These are phyloP conservation scores for Cladophialophora chaetospira DNA, from an alignment of 2,329 filamentous ascomycete genomes.

Conservation along the genomic window DNA sequence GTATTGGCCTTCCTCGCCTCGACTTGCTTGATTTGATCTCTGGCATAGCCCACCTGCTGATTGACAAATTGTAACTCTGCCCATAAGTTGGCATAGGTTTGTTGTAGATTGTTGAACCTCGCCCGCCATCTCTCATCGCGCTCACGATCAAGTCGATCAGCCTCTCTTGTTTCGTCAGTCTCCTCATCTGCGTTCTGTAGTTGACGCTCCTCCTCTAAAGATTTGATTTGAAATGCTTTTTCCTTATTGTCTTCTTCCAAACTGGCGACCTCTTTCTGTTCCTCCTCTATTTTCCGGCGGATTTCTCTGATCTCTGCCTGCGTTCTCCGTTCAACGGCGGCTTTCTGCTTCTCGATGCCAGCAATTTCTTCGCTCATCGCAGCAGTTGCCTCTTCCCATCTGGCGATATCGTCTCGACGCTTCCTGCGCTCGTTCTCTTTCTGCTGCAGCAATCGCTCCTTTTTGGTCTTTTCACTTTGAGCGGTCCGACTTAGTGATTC, in stretches of 20 bases:
- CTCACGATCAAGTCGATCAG: constrained; percentile 53
- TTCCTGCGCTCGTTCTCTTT: constrained; percentile 64
- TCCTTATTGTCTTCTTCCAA: constrained; percentile 65
- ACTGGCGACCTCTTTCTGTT: constrained; percentile 53
- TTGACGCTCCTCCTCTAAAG: constrained; percentile 61
- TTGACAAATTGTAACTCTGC: constrained; percentile 28
- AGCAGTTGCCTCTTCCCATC: constrained; percentile 59
- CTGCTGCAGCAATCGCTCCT: constrained; percentile 65
- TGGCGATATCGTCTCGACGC: constrained; percentile 59
- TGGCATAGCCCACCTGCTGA: constrained; percentile 29
- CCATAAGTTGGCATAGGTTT: constrained; percentile 43
- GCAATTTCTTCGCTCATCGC: constrained; percentile 55
- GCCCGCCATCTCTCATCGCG: constrained; percentile 51
- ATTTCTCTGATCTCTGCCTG: constrained; percentile 45
- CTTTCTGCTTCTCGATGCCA: constrained; percentile 47
- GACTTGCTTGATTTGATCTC: constrained; percentile 37
- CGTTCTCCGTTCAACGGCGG: constrained; percentile 44
- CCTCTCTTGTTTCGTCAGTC: constrained; percentile 54
- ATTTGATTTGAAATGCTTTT: constrained; percentile 62
- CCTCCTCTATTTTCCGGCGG: constrained; percentile 47
- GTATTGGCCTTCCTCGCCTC: constrained; percentile 44
- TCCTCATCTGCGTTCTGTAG: constrained; percentile 49
- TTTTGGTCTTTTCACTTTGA: constrained; percentile 75
- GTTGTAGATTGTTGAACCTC: constrained; percentile 46
- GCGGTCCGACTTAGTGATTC: constrained; percentile 80